Percentiles rank a stretch among this genome's conserved stretches.
These are phyloP conservation scores for Pluteus cervinus DNA, from an alignment of 768 basidiomycete genomes.

Conservation along the genomic window DNA sequence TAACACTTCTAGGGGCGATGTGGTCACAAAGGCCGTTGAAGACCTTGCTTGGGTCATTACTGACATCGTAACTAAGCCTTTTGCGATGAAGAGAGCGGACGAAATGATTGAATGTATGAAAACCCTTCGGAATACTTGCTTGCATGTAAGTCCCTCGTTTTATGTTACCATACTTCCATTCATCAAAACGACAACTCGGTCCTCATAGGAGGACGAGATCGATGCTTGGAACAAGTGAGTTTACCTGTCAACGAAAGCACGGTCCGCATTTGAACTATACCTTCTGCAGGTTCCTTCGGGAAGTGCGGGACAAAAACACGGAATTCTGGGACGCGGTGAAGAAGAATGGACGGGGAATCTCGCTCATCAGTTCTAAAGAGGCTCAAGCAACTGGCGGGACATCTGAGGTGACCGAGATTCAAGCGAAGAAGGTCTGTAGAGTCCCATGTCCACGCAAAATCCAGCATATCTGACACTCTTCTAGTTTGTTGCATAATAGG, in stretches of 20 bases:
- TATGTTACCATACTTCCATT: not conserved
- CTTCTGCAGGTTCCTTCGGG: conserved; percentile 2
- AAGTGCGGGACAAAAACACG: conserved; percentile 27
- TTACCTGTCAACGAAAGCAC: not conserved
- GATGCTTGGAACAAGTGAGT: conserved; percentile 75
- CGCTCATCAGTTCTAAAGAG: conserved; percentile 60
- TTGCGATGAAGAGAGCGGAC: conserved; percentile 56
- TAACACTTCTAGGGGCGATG: conserved; percentile 66
- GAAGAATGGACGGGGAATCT: conserved; percentile 42
- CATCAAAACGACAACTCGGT: not conserved
- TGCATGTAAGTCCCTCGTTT: conserved; percentile 40
- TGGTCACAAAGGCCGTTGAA: conserved; percentile 81
- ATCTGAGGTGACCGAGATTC: conserved; percentile 49
- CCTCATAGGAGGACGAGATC: conserved; percentile 68
- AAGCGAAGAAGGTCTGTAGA: conserved; percentile 46
- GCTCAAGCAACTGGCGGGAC: conserved; percentile 52
- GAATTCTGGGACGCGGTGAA: conserved; percentile 63
- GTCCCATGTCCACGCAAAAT: not conserved
- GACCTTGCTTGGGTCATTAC: conserved; percentile 68
- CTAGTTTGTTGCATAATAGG: conserved; percentile 3
- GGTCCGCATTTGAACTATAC: too few relatives aligned
- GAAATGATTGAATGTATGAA: conserved; percentile 75
- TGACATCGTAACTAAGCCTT: conserved; percentile 67
- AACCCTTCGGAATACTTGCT: conserved; percentile 57
- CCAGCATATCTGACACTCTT: not conserved